Conservation (phyloP, 139 green algal species). For the Marvania coccoides region DNA sequence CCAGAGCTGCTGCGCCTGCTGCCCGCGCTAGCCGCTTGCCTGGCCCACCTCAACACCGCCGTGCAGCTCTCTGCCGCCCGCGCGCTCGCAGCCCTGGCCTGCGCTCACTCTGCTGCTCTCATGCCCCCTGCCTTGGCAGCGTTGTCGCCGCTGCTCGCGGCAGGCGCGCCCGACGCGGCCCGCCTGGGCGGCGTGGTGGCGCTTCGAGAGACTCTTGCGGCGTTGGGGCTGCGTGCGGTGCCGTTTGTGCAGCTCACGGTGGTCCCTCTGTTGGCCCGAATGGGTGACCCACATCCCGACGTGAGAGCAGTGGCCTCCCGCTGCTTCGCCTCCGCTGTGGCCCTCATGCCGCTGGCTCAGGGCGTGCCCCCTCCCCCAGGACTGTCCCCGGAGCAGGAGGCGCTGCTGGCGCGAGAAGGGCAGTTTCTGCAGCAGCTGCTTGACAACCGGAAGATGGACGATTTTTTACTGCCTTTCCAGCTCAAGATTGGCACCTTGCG, state of each 20-base stretch:
- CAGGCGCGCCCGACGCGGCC: neutral
- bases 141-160: constrained; percentile 16
- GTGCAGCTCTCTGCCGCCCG: constrained; percentile 38
- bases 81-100: constrained; percentile 29
- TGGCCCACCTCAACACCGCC: constrained; percentile 27
- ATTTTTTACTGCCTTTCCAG: constrained; percentile 58
- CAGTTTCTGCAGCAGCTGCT: constrained; percentile 85
- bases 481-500: constrained; percentile 54
- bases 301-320: constrained; percentile 52
- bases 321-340: constrained; percentile 76
- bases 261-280: constrained; percentile 81
- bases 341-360: constrained; percentile 79
- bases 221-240: constrained; percentile 64
- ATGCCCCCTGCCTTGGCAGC: constrained; percentile 53
- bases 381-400: constrained; percentile 48
- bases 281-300: constrained; percentile 61
- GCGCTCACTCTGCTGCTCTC: constrained; percentile 23
- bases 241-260: constrained; percentile 70
- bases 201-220: neutral
- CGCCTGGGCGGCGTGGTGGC: constrained; percentile 22
- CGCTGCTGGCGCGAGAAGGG: constrained; percentile 44
- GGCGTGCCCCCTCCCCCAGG: constrained; percentile 41
- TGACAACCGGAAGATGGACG: constrained; percentile 66
- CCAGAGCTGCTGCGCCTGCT: constrained; percentile 40
- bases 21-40: constrained; percentile 29